phyloP scores from a whole-genome alignment of 2,329 filamentous ascomycete genomes.

The Macrophomina pseudophaseolina region DNA sequence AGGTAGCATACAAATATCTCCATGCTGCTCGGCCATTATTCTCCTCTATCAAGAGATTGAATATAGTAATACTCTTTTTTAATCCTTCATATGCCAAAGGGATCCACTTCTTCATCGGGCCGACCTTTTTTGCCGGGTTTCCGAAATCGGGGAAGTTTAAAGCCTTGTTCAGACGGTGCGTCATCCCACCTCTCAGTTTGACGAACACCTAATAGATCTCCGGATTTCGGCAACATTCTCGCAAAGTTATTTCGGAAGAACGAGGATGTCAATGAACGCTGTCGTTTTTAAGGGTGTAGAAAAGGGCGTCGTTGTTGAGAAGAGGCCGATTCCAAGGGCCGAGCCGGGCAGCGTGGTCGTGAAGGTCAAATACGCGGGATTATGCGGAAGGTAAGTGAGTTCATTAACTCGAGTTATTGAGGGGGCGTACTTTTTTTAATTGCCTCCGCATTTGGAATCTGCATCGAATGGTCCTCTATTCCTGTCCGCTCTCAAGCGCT shows the following conservation, averaged over 20 bases:
- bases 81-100: neutral
- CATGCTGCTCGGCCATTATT: no score
- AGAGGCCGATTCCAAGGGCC: slow-evolving; percentile 78
- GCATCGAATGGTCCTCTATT: neutral
- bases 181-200: neutral
- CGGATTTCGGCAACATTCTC: neutral
- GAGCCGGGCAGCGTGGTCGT: slow-evolving; percentile 77
- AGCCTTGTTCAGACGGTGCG: neutral
- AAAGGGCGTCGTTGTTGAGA: slow-evolving; percentile 72
- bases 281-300: slow-evolving; percentile 83
- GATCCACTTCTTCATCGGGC: neutral
- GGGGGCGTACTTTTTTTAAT: neutral
- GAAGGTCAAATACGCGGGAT: slow-evolving; percentile 79
- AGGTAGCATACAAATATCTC: no score
- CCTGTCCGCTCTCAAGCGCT: no score
- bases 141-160: neutral
- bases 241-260: neutral
- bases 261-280: slow-evolving; percentile 69
- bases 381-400: slow-evolving; percentile 71
- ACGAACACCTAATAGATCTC: neutral
- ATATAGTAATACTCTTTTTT: neutral
- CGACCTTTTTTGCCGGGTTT: neutral
- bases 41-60: no score
- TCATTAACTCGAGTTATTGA: neutral
- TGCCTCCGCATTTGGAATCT: no score